Conservation (phyloP, 2,329 filamentous ascomycete genomes). For the Aureobasidium sp. region DNA sequence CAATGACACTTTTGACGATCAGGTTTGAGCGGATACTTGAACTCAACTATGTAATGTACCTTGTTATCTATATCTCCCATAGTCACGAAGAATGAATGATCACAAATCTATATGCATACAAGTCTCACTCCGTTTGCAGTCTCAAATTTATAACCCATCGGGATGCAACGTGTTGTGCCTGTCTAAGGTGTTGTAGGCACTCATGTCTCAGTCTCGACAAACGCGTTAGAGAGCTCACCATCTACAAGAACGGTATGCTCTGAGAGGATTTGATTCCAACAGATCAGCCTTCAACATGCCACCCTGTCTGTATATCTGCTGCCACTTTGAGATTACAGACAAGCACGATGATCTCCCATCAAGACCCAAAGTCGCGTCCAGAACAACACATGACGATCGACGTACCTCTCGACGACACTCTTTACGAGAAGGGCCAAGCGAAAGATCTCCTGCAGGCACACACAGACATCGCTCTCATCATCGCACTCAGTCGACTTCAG, state of each 20-base stretch:
- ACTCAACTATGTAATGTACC: neutral
- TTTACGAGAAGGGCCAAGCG: neutral
- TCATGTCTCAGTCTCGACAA: conserved; percentile 1
- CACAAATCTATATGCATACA: neutral
- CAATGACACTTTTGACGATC: conserved; percentile 31
- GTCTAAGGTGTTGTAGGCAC: neutral
- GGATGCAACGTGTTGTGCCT: neutral
- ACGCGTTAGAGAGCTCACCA: neutral
- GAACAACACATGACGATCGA: neutral
- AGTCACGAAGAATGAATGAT: conserved; percentile 7
- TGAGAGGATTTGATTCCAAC: neutral
- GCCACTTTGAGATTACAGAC: conserved; percentile 10
- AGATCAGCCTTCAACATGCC: neutral
- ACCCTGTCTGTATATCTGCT: conserved; percentile 13
- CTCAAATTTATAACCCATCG: neutral
- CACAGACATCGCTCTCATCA: neutral
- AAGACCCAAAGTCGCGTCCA: neutral
- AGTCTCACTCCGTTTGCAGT: neutral
- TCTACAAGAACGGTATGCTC: neutral
- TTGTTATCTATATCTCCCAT: neutral
- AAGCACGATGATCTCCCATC: neutral
- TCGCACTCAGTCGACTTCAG: neutral
- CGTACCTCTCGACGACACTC: neutral
- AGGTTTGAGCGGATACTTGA: neutral
- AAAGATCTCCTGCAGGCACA: neutral